A percentile compares a stretch with the other conserved stretches of the same genome.
phyloP scores from a whole-genome alignment of 169 alveolate species.

The Hepatocystis sp. region DNA sequence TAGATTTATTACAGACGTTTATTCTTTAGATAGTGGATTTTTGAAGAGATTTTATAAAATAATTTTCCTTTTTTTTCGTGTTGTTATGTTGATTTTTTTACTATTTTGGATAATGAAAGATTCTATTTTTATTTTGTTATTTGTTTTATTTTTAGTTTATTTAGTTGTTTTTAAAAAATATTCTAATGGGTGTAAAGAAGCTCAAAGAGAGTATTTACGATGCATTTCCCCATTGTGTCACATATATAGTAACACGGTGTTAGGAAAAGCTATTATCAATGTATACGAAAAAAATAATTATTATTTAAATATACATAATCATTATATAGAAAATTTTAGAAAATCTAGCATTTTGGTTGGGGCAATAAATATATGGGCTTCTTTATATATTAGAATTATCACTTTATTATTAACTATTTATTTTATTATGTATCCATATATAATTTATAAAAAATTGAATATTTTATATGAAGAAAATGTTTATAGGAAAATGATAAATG shows the following conservation, averaged over 20 bases:
- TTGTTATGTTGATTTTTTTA: conserved; percentile 53
- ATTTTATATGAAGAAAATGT: conserved; percentile 4
- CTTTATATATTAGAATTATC: conserved; percentile 37
- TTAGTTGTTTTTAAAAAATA: conserved; percentile 39
- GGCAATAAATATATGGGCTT: conserved; percentile 67
- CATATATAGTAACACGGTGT: conserved; percentile 77
- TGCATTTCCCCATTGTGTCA: conserved; percentile 79
- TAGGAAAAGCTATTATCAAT: conserved; percentile 77
- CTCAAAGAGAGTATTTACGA: conserved; percentile 79
- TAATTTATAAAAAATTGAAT: conserved; percentile 1
- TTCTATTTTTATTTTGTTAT: conserved; percentile 28
- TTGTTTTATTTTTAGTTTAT: conserved; percentile 38
- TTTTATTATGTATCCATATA: conserved; percentile 51
- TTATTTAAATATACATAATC: conserved; percentile 4
- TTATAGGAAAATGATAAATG: conserved; percentile 4
- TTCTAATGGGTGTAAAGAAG: conserved; percentile 80
- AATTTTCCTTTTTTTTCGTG: conserved; percentile 53
- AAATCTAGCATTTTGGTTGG: conserved; percentile 35
- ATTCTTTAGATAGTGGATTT: conserved; percentile 78
- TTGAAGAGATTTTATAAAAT: conserved; percentile 77
- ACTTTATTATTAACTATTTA: conserved; percentile 8
- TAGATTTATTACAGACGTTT: conserved; percentile 79
- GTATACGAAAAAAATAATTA: conserved; percentile 44
- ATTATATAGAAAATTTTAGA: conserved; percentile 1
- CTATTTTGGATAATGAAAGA: conserved; percentile 52